Evolutionary conservation across 495 filamentous ascomycete genomes (phyloP).

Genomic region (Penicillium bovifimosum): DNA sequence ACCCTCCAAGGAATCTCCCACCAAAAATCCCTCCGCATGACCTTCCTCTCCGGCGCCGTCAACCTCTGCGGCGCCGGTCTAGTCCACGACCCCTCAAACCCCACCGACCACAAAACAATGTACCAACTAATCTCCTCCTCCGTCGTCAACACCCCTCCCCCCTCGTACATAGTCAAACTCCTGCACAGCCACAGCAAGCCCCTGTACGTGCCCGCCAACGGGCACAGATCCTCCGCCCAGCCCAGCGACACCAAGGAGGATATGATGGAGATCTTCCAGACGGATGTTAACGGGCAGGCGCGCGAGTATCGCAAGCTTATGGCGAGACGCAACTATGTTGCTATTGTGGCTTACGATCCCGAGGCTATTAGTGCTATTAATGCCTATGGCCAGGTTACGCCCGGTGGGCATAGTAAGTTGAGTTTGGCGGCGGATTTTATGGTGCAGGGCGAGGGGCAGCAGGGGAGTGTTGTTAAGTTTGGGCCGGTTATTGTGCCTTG

Average conservation of each 20-base stretch:
- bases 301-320: slow-evolving; percentile 86
- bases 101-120: slow-evolving; percentile 96
- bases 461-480: slow-evolving; percentile 82
- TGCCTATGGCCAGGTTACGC: slow-evolving; percentile 44
- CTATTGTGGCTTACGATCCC: slow-evolving; percentile 87
- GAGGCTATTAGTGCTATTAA: slow-evolving; percentile 61
- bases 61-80: slow-evolving; percentile 89
- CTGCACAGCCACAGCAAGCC: slow-evolving; percentile 81
- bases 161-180: slow-evolving; percentile 81
- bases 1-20: slow-evolving; percentile 92
- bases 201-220: slow-evolving; percentile 86
- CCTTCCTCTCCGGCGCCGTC: slow-evolving; percentile 89
- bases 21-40: slow-evolving; percentile 92
- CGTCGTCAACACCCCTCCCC: slow-evolving; percentile 82
- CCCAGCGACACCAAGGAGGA: slow-evolving; percentile 90
- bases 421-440: slow-evolving; percentile 95
- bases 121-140: slow-evolving; percentile 92
- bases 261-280: slow-evolving; percentile 99
- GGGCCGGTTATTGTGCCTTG: slow-evolving; percentile 93
- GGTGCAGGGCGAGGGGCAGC: slow-evolving; percentile 84
- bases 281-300: slow-evolving; percentile 71
- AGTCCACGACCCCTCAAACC: slow-evolving; percentile 87
- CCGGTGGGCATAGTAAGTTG: slow-evolving; percentile 54
- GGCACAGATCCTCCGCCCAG: slow-evolving; percentile 60
- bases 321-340: slow-evolving; percentile 90